A percentile compares a stretch with the other conserved stretches of the same genome.
phyloP scores from a whole-genome alignment of 495 filamentous ascomycete species.

The Aspergillus mulundensis region DNA sequence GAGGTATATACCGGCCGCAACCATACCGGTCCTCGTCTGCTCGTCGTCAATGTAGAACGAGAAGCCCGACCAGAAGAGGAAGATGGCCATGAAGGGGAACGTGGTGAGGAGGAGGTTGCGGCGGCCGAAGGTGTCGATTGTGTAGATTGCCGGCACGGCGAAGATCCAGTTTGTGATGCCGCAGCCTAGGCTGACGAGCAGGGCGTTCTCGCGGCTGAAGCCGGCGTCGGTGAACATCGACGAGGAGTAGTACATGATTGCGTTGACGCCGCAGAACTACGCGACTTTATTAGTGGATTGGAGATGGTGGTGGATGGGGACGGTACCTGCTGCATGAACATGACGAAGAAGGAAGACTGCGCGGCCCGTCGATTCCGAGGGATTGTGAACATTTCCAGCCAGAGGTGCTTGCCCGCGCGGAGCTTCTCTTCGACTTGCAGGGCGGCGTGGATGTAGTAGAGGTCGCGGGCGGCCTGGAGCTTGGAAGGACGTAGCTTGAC shows the following conservation, averaged over 20 bases:
- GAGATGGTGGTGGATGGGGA: no score
- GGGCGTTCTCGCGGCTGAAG: conserved; percentile 36
- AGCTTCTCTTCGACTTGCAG: conserved; percentile 42
- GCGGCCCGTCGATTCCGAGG: conserved; percentile 53
- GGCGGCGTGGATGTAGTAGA: conserved; percentile 51
- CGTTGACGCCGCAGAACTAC: conserved; percentile 49
- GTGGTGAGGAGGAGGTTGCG: conserved; percentile 59
- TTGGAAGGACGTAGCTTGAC: conserved; percentile 38
- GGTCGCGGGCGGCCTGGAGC: conserved; percentile 49
- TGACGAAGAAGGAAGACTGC: conserved; percentile 46
- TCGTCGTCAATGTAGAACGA: conserved; percentile 49
- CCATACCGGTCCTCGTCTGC: conserved; percentile 32
- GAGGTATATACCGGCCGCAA: conserved; percentile 49
- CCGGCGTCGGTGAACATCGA: conserved; percentile 54
- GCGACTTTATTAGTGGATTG: background rate
- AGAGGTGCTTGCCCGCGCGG: conserved; percentile 42
- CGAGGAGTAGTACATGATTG: conserved; percentile 53
- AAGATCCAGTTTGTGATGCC: conserved; percentile 65
- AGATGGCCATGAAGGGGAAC: conserved; percentile 58
- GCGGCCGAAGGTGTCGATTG: conserved; percentile 62
- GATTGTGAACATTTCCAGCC: conserved; percentile 50
- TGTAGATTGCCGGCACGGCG: conserved; percentile 63
- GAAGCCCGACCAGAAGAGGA: conserved; percentile 54
- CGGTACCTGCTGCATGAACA: conserved; percentile 45
- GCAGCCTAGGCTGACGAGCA: conserved; percentile 57